Percentiles rank a stretch among this genome's conserved stretches.
These are phyloP conservation scores for Boletus austroedulis DNA, from an alignment of 1,284 basidiomycete species.

Conservation along the genomic window DNA sequence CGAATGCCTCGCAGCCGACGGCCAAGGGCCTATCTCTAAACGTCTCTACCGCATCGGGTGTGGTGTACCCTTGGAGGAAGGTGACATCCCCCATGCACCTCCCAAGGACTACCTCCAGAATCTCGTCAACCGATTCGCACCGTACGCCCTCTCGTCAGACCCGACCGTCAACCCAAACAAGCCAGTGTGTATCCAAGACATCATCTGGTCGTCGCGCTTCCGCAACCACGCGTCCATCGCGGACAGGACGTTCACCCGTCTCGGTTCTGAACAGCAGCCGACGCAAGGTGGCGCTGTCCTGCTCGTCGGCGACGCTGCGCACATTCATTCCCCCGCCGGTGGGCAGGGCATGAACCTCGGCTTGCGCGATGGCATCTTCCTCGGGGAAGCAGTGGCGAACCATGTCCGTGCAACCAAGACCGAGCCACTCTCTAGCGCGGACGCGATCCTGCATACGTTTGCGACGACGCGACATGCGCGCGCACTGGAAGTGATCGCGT, in stretches of 20 bases:
- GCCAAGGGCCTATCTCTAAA: constrained; percentile 1
- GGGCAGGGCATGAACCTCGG: constrained; percentile 51
- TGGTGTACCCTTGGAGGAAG: constrained; percentile 32
- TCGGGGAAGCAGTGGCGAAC: constrained; percentile 28
- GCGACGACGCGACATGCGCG: constrained; percentile 13
- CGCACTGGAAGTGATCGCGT: constrained; percentile 23
- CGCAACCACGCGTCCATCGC: constrained; percentile 39
- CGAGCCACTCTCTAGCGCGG: constrained; percentile 4
- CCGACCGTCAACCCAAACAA: constrained; percentile 23
- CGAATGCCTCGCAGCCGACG: constrained; percentile 9
- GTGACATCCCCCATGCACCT: constrained; percentile 31
- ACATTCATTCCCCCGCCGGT: constrained; percentile 45
- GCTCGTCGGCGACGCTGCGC: constrained; percentile 45
- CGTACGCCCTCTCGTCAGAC: constrained; percentile 18
- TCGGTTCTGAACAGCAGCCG: constrained; percentile 9
- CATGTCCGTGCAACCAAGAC: constrained; percentile 17
- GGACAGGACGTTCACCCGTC: constrained; percentile 30
- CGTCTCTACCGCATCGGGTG: constrained; percentile 34
- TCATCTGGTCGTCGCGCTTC: constrained; percentile 41
- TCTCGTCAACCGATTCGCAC: constrained; percentile 36
- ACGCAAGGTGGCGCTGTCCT: constrained; percentile 26
- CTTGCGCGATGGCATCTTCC: constrained; percentile 40
- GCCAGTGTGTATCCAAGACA: constrained; percentile 18
- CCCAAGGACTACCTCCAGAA: constrained; percentile 36
- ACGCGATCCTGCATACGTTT: constrained; percentile 20